A percentile compares a stretch with the other conserved stretches of the same genome.
These are phyloP conservation scores for Hanseniaspora hatyaiensis DNA, from an alignment of 805 yeast genomes.

Conservation along the genomic window DNA sequence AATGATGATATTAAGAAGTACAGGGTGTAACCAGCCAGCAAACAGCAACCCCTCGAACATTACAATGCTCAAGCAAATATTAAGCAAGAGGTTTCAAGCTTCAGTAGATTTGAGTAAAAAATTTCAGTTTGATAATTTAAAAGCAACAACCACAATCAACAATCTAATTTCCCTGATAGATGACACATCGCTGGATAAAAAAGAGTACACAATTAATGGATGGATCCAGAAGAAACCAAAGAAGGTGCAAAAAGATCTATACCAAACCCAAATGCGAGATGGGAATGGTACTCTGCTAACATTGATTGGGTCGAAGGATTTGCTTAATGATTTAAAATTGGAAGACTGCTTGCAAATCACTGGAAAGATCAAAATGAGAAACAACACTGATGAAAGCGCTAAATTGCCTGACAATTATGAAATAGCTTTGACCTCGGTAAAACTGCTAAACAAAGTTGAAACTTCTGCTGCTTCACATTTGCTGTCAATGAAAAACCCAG, in stretches of 20 bases:
- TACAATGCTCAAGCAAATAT: not conserved
- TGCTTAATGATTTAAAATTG: slow-evolving; percentile 40
- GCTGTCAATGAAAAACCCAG: not conserved
- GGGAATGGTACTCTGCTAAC: slow-evolving; percentile 49
- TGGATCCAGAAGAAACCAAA: slow-evolving; percentile 74
- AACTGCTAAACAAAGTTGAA: slow-evolving; percentile 39
- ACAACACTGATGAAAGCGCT: slow-evolving; percentile 20
- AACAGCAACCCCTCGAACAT: not conserved
- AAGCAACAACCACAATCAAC: not conserved
- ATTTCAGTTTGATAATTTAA: slow-evolving; percentile 1
- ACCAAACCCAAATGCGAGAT: slow-evolving; percentile 71
- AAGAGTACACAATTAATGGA: slow-evolving; percentile 51
- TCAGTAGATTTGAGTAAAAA: not conserved
- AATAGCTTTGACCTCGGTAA: slow-evolving; percentile 40
- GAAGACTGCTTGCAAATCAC: slow-evolving; percentile 66
- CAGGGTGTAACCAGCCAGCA: too few species aligned
- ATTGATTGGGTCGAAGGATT: slow-evolving; percentile 30
- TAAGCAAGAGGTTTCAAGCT: not conserved
- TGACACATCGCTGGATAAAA: slow-evolving; percentile 4
- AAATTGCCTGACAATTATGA: slow-evolving; percentile 39
- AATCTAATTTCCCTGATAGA: not conserved
- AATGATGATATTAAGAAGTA: too few species aligned
- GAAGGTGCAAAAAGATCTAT: slow-evolving; percentile 48
- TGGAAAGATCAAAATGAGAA: slow-evolving; percentile 37
- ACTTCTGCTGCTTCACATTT: not conserved